Evolutionary conservation across 2,329 filamentous ascomycete species (phyloP), one percentile per base, ranked within the genome.

Genomic region (Fusarium mangiferae): DNA sequence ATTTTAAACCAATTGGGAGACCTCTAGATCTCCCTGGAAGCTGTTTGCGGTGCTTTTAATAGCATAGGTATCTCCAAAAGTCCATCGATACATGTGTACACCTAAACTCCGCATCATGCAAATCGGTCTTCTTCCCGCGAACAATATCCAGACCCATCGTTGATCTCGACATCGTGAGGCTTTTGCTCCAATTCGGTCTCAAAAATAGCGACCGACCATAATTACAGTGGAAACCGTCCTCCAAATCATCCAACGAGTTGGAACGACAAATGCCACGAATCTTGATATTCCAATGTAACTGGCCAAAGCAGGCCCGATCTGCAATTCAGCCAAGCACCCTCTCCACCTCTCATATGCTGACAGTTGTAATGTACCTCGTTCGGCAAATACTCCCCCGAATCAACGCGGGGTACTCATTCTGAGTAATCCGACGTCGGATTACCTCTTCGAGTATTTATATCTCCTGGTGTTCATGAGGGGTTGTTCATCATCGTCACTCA

Each of bases 281-380:
- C 56, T 46, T 68, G 56, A 56, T 59, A 64, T 45, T 55, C 18
- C 28, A 41, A 38, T 59, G 33, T 39, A 44, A 72, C 41, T 72
- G 48, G 39, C 57, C n/a, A 17, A 58, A 63, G 44, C 10, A 38
- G 61, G 68, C 17, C 44, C 26, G 69, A 72, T 72, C 69, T 46
- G 68, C 67, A 70, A 17, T 26, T 14, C 30, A 70, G 59, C 66
- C 62, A 72, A 68, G 56, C 41, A 51, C 6, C 49, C 66, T 49
- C 66, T 46, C 63, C 59, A 38, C 69, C 52, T 59, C 63, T 68
- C 35, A 71, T 55, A 20, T 48, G 54, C 38, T 66, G 68, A 71
- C 66, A 70, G 66, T 26, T 56, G 59, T 58, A 46, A 26, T 18
- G 44, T 10, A 7, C 15, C 30, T 58, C 57, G 44, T 55, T 72